These are phyloP conservation scores for Talaromyces ruber DNA, from an alignment of 495 filamentous ascomycete species.

Conservation along the genomic window DNA sequence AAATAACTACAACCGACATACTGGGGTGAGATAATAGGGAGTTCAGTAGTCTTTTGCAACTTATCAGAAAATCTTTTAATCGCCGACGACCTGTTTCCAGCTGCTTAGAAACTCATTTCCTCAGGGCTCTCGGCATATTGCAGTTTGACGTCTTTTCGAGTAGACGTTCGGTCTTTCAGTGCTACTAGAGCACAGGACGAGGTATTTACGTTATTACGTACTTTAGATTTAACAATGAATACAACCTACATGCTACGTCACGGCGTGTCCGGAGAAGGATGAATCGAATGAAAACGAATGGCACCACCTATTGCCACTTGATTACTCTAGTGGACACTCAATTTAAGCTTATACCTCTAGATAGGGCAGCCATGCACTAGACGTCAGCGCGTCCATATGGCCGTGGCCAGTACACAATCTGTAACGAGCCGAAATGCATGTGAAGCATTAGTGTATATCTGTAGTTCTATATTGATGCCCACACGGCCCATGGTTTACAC, in stretches of 20 bases:
- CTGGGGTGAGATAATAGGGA: not conserved
- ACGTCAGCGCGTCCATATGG: not conserved
- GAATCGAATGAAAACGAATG: not conserved
- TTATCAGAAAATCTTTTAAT: not conserved
- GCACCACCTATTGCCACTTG: not conserved
- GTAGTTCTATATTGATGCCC: not conserved
- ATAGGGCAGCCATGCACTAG: not conserved
- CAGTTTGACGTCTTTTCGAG: not conserved
- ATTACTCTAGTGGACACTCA: not conserved
- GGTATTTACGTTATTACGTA: not conserved
- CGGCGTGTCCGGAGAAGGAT: not conserved
- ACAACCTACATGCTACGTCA: not conserved
- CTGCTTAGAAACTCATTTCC: not conserved
- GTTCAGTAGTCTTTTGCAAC: not conserved
- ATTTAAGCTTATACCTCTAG: not conserved
- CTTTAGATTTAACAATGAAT: no score
- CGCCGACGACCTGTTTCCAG: not conserved
- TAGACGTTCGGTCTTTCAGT: not conserved
- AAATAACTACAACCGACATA: not conserved
- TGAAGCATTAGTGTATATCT: not conserved
- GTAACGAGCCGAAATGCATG: not conserved
- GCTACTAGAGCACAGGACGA: not conserved
- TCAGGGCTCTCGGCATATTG: not conserved
- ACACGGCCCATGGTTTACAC: no score
- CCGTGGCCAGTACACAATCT: not conserved